Evolutionary conservation across 495 filamentous ascomycete species (phyloP).

Genomic region (Podospora bellae-mahoneyi): DNA sequence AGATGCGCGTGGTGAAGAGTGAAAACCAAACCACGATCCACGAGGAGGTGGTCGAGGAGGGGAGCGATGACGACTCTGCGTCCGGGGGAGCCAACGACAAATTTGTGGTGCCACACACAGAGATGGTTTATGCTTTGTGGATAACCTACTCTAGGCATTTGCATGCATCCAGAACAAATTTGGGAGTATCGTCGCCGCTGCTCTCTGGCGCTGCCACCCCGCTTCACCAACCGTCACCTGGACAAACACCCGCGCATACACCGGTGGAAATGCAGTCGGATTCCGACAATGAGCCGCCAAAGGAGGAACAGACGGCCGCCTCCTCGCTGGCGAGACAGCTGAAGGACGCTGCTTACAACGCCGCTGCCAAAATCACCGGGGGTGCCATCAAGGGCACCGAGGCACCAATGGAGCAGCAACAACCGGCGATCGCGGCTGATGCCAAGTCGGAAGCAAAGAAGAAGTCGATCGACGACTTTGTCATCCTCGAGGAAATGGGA

Average conservation of each 20-base stretch:
- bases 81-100: conserved; percentile 27
- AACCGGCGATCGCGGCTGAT: conserved; percentile 34
- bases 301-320: conserved; percentile 45
- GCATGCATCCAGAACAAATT: conserved; percentile 62
- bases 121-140: conserved; percentile 94
- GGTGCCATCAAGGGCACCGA: conserved; percentile 14
- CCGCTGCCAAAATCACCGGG: conserved; percentile 45
- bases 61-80: conserved; percentile 48
- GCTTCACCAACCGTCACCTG: conserved; percentile 72
- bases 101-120: conserved; percentile 47
- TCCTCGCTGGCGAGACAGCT: conserved; percentile 68
- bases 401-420: conserved; percentile 24
- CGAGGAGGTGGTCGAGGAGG: conserved; percentile 46
- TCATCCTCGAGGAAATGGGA: conserved; percentile 96
- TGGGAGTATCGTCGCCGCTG: conserved; percentile 55
- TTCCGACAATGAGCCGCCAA: conserved; percentile 37
- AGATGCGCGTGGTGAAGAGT: conserved; percentile 92
- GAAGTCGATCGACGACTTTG: conserved; percentile 85
- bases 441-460: conserved; percentile 46
- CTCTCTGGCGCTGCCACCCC: conserved; percentile 61
- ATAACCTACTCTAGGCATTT: conserved; percentile 93
- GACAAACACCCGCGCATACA: conserved; percentile 57
- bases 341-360: conserved; percentile 59
- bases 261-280: conserved; percentile 53
- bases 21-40: conserved; percentile 52